Base-by-base conservation (phyloP, 257 asterid genomes). In the Cynanchum wilfordii region DNA sequence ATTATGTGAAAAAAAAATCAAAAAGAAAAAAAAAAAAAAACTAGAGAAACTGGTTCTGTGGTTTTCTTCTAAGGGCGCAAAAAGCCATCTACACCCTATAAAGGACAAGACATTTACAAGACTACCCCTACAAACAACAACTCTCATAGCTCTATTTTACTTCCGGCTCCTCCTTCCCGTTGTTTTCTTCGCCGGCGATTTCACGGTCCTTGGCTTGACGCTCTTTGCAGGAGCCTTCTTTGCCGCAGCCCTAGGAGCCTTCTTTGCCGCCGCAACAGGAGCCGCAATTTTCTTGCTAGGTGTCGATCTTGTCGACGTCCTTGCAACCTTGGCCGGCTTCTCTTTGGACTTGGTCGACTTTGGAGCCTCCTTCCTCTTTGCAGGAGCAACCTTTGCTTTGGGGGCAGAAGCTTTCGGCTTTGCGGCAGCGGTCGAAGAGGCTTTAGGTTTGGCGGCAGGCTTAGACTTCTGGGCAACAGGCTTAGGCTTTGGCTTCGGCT, bases 261-360 rank as follows among this genome's bases (percentile, higher is more conserved):
- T 74, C 27, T 74, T 74, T 1, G 66, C 49, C 6, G 54, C 45
- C 17, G 73, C 33, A 51, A 44, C 64, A 0, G 69, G 44, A 19
- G 57, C 70, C 0, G 73, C 70, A 0, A 72, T 11, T 76, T 79
- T 81, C 82, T 57, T 75, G 66, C 86, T 68, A 0, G 96, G 93
- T 33, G 78, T 86, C 12, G 86, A 71, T 66, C 89, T 79, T 1
- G 90, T 76, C 0, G 86, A 74, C 0, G 90, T 86, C 77, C 82
- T 83, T 3, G 89, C 72, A 3, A 59, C 91, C 87, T 89, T 89
- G 0, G 91, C 81, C 36, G 89, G 83, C 6, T 82, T 83, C 75
- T 80, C 82, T 82, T 81, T 81, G 6, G 74, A 7, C 79, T 81
- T 83, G 5, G 80, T 79, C 0, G 62, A 36, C 60, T 45, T 72